Evolutionary conservation across 2,329 filamentous ascomycete species (phyloP).

Genomic region (Dactylonectria estremocensis): DNA sequence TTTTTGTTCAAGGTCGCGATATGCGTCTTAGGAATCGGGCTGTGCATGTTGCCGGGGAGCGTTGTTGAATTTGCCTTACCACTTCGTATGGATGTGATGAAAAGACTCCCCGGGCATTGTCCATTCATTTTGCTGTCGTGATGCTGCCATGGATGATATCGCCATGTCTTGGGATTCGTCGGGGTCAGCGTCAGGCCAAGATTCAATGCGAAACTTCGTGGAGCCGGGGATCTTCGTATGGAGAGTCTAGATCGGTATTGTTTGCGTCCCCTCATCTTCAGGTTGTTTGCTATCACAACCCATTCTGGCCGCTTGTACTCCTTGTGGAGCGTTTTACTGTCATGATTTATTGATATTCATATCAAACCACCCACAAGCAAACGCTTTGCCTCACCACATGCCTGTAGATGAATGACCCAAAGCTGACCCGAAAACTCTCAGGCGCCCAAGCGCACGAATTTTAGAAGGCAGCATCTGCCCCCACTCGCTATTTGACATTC

Average conservation of each 20-base stretch:
- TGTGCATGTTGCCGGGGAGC: background rate
- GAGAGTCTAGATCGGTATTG: background rate
- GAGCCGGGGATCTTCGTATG: constrained; percentile 8
- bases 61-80: constrained; percentile 6
- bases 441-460: background rate
- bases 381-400: too few species aligned
- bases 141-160: background rate
- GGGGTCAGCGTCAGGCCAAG: background rate
- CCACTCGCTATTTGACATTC: background rate
- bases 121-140: constrained; percentile 16
- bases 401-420: background rate
- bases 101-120: background rate
- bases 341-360: background rate
- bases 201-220: background rate
- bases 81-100: background rate
- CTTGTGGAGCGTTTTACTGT: background rate
- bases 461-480: background rate
- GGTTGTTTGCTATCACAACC: background rate
- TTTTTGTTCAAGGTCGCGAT: background rate
- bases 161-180: background rate
- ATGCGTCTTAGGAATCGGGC: background rate
- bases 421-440: background rate
- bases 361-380: background rate
- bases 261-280: background rate
- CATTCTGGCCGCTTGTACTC: background rate